Evolutionary conservation across 1,284 basidiomycete species (phyloP), one percentile per base, ranked within the genome.

Genomic region (Violaceomyces palustris): DNA sequence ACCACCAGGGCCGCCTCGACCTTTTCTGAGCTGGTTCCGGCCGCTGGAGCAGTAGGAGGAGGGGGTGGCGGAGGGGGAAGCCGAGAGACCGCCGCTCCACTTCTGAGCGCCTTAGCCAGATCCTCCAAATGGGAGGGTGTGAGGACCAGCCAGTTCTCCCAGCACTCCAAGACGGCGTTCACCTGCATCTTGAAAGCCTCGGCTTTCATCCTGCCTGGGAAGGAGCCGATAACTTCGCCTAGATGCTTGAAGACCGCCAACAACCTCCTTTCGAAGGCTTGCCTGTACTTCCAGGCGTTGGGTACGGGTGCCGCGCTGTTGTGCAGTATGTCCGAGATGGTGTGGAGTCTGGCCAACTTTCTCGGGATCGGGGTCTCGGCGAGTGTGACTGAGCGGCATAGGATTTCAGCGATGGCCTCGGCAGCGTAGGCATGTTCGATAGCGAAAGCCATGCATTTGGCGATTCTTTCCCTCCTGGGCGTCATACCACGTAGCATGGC

Each of bases 261-360:
- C 7, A 72, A 39, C 14, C 50, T 50, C 3, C 42, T 18, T 32
- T 65, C 58, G 6, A 73, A 38, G 4, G 45, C 45, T 7, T 44
- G 40, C 9, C 58, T 39, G 42, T 64, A 69, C 21, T 45, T 25
- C 60, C 59, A 73, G 14, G 88, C 88, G 73, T 64, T 85, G 2
- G 87, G 85, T 8, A 91, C 79, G 3, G 88, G 78, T 4, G 85
- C 85, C 28, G 89, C 91, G 3, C 88, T 90, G 73, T 98, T 99
- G 77, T 97, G 91, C 22, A 99, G 79, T 53, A 99, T 94, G 69
- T 99, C 94, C 65, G 91, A 96, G 42, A 98, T 87, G 35, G 96
- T 81, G 75, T 96, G 85, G 21, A 99, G 81, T 7, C 94, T 83
- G 6, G 94, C 89, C 36, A 98, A 82, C 74, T 99, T 99, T 56